Base-by-base conservation (phyloP, 192 early-diverging fungal species). In the Phlyctochytrium planicorne region DNA sequence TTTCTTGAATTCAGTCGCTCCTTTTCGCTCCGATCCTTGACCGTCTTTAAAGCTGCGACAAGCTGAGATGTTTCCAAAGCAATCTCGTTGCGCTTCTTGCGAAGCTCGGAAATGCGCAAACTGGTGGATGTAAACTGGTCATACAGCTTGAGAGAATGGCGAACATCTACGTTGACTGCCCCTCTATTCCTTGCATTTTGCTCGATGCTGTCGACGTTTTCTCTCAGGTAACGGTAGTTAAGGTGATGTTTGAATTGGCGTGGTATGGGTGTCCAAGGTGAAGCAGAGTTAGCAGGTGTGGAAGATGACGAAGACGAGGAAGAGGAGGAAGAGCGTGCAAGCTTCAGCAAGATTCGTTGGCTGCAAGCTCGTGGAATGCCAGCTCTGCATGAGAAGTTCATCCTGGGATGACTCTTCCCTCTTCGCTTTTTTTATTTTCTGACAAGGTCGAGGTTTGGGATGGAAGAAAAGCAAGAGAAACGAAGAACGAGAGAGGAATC, bases 191-290 rank as follows among this genome's bases (percentile, higher is more conserved):
- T 30, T n/a, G 59, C 30, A 52, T 66, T 66, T 23, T 47, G 12
- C 2, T 59, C 40, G n/a, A 68, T 36, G 17, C 24, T 2, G 27
- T 27, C 31, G 36, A 82, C 82, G 57, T 87, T 86, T 36, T 73
- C 61, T 24, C 84, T 77, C 30, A 91, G 77, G 50, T 72, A 70
- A 27, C 79, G 80, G 81, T 90, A 92, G 72, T 92, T 87, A 52
- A 88, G 70, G 16, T 78, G 79, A 17, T 75, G 70, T 3, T 65
- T 52, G 67, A 75, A 79, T 20, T 64, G 72, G 10, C 65, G 64
- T n/a, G 10, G 40, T 10, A 50, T 50, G n/a, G n/a, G n/a, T n/a
- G n/a, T n/a, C n/a, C n/a, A n/a, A n/a, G n/a, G n/a, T n/a, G n/a
- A n/a, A n/a, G n/a, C n/a, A n/a, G n/a, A n/a, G n/a, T n/a, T n/a